Evolutionary conservation across 2,329 filamentous ascomycete genomes (phyloP).

Genomic region (Neophaeococcomyces aloes): DNA sequence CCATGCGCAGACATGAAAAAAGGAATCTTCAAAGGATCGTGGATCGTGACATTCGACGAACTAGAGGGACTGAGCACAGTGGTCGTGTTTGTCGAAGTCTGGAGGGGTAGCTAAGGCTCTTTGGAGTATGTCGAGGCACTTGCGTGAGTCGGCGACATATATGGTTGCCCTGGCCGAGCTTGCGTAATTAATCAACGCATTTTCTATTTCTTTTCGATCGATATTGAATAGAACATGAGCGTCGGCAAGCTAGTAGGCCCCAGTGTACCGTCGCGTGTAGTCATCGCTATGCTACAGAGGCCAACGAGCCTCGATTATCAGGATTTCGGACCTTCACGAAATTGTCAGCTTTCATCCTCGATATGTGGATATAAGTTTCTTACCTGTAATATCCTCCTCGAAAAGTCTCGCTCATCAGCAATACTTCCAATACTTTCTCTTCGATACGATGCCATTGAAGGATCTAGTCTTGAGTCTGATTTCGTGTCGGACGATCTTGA

Average conservation of each 20-base stretch:
- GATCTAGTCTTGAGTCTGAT: constrained; percentile 78
- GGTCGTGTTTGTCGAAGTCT: background rate
- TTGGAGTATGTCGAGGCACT: background rate
- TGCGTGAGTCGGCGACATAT: no score
- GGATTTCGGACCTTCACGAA: constrained; percentile 19
- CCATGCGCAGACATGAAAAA: constrained; percentile 4
- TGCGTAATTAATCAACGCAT: background rate
- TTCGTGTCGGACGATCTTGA: constrained; percentile 53
- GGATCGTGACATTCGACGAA: constrained; percentile 2
- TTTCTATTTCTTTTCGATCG: background rate
- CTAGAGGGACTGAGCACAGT: background rate
- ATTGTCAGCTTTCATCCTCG: background rate
- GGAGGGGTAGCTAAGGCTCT: background rate
- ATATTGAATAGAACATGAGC: background rate
- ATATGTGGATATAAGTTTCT: constrained; percentile 24
- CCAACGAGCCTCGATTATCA: constrained; percentile 18
- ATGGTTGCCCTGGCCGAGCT: no score
- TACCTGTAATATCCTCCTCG: constrained; percentile 89
- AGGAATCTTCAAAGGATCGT: constrained; percentile 1
- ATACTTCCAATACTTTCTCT: constrained; percentile 91
- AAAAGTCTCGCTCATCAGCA: constrained; percentile 94
- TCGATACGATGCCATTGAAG: constrained; percentile 64
- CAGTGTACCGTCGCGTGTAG: background rate
- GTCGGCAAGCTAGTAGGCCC: background rate
- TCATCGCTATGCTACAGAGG: constrained; percentile 4